phyloP scores from a whole-genome alignment of 345 rosid species.

The Eucalyptus curtisii region DNA sequence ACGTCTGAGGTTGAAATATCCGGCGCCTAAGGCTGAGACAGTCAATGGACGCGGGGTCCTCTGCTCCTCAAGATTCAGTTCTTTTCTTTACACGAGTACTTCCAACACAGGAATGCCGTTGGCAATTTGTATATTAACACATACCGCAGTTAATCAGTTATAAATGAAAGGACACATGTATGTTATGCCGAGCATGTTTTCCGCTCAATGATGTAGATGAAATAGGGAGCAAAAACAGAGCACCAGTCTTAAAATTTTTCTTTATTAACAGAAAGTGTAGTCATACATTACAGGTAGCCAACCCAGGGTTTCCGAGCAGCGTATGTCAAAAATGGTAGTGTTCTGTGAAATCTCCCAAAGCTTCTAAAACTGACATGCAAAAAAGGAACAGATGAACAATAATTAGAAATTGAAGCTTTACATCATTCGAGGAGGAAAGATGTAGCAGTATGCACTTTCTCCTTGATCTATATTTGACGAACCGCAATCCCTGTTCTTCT shows the following conservation, averaged over 20 bases:
- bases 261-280: background rate
- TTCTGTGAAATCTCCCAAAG: background rate
- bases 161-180: background rate
- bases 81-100: background rate
- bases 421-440: conserved; percentile 2
- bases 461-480: background rate
- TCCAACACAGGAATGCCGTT: background rate
- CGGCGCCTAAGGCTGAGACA: background rate
- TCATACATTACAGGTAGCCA: background rate
- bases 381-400: background rate
- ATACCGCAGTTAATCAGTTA: background rate
- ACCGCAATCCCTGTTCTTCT: background rate
- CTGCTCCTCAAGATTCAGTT: background rate
- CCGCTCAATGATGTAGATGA: background rate
- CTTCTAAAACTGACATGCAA: background rate
- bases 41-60: background rate
- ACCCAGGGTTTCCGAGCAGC: background rate
- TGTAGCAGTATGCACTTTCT: background rate
- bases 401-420: conserved; percentile 3
- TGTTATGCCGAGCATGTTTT: background rate
- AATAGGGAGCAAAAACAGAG: background rate
- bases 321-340: background rate
- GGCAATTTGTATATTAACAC: background rate
- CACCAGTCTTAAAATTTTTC: background rate
- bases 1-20: conserved; percentile 12